Base-by-base conservation (phyloP, 495 filamentous ascomycete genomes). In the Aspergillus biplanus region DNA sequence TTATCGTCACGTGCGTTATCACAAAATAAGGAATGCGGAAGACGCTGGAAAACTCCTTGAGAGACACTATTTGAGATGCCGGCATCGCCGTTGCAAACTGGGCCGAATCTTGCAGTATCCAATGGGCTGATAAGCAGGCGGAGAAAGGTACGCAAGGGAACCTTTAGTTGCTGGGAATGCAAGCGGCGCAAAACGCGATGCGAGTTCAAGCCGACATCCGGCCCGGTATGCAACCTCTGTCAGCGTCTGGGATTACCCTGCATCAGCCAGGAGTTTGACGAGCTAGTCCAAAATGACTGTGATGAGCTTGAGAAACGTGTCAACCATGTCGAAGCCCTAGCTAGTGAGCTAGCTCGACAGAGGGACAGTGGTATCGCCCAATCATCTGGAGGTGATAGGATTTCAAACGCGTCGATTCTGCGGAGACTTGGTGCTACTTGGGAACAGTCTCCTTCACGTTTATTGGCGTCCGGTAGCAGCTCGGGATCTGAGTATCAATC, bases 181-280 rank as follows among this genome's bases (percentile, higher is more conserved):
- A 58, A 63, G 21, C 61, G 54, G 4, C 61, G 61, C 3, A 63
- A 58, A 47, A 58, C 39, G 32, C 32, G 61, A 11, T 62, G 60
- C 33, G 35, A 11, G 31, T 62, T 62, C 32, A 42, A 21, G 9
- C 18, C 60, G 12, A 27, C 42, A 27, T 16, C 34, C n/a, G 21
- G 33, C n/a, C 15, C 31, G 39, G 33, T 48, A n/a, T 62, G 60
- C 52, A 32, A 35, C 31, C 37, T 34, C 6, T 62, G 60, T 44
- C 42, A 33, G 16, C 27, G 37, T 16, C 52, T 33, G 8, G 52
- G 52, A 12, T 49, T 37, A 3, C n/a, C 35, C 12, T 62, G 50
- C 21, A 47, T 56, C 39, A 75, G 65, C 68, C 79, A 74, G 46
- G 62, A 65, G 5, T 62, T 58, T 54, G 9, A 52, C 9, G 59